Evolutionary conservation across 345 rosid genomes (phyloP), one percentile per base, ranked within the genome.

Genomic region (Rhizophora mangle): DNA sequence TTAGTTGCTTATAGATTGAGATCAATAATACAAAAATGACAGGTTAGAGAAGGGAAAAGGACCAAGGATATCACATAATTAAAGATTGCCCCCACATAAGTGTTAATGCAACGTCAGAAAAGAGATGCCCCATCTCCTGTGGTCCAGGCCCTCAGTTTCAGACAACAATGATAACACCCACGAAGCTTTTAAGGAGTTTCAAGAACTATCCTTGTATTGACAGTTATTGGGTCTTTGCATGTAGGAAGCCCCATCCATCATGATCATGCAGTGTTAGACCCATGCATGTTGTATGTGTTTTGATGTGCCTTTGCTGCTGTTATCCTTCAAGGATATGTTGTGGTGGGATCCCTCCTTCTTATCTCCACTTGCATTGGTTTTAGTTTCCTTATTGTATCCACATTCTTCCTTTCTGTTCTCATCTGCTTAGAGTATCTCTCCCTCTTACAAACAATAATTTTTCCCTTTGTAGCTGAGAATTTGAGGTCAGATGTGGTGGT

Each of bases 101-200:
- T 31, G 72, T 78, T 29, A 81, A 75, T 72, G 77, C 80, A 77
- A 74, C 82, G 77, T 81, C 83, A 75, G 78, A 77, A 73, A 73
- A 66, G 81, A 79, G 82, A 83, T 79, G 86, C 80, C 20, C 18
- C 29, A 63, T 71, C 56, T 57, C 4, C 13, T 37, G 86, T 83
- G 89, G 87, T 86, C 89, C 89, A 82, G 74, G 13, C 30, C 64
- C 63, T 71, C 46, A 70, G 67, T 78, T 72, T 69, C 70, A 69
- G 82, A 82, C 83, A 74, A 77, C 81, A 79, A 80, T 75, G 74
- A 79, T 75, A 64, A 77, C 30, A 68, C 72, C 78, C 83, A 65
- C 76, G 73, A 74, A 72, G 79, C 74, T 66, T 82, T 85, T 55
- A 76, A 66, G 71, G 79, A 78, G 78, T 76, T 78, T 62, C 67